Evolutionary conservation across 1,284 basidiomycete species (phyloP).

Genomic region (Leccinum pachyderme): DNA sequence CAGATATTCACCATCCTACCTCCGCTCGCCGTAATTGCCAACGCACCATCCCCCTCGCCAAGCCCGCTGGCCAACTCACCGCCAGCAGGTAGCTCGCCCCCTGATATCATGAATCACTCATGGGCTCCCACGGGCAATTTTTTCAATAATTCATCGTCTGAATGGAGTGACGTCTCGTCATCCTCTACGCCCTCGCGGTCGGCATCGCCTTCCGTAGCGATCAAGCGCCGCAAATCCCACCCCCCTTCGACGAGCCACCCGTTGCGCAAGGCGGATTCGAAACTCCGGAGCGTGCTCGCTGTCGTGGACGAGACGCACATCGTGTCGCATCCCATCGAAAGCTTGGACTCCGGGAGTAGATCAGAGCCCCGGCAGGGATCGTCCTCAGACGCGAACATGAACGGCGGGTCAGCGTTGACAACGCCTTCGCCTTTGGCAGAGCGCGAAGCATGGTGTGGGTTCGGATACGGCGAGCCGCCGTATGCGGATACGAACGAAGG

Average conservation of each 20-base stretch:
- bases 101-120: constrained; percentile 32
- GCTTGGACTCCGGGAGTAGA: constrained; percentile 10
- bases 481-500: constrained; percentile 37
- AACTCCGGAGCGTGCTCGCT: constrained; percentile 62
- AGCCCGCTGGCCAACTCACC: constrained; percentile 49
- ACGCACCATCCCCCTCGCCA: constrained; percentile 49
- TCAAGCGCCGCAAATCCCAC: constrained; percentile 48
- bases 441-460: constrained; percentile 36
- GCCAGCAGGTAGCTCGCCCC: constrained; percentile 37
- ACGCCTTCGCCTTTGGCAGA: constrained; percentile 8
- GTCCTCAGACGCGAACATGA: constrained; percentile 17
- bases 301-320: constrained; percentile 56
- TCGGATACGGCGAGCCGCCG: constrained; percentile 42
- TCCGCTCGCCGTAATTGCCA: constrained; percentile 74
- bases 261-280: constrained; percentile 61
- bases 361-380: constrained; percentile 16
- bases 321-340: constrained; percentile 14
- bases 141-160: constrained; percentile 44
- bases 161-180: constrained; percentile 51
- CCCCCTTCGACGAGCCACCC: constrained; percentile 41
- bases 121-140: constrained; percentile 42
- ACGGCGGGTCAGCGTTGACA: background rate
- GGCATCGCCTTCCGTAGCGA: constrained; percentile 42
- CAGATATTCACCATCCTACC: constrained; percentile 92
- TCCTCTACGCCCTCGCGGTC: constrained; percentile 41